Conservation (phyloP, 305 asterid species). For the Fraxinus dipetala region DNA sequence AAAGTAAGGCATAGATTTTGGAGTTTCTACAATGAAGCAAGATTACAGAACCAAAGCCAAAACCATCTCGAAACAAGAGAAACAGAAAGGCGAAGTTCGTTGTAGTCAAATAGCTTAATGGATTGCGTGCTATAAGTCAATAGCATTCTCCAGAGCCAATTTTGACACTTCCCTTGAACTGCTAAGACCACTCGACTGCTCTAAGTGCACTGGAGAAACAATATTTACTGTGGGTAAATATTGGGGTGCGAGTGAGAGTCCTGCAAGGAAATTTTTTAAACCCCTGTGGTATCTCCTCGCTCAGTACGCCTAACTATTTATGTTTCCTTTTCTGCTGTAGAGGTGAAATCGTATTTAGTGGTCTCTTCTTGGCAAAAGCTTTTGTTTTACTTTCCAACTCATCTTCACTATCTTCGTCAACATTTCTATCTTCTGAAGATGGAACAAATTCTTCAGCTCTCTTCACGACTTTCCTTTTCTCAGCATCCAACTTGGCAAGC, state of each 20-base stretch:
- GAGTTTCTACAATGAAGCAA: neutral
- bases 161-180: neutral
- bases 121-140: neutral
- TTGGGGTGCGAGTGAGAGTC: neutral
- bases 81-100: neutral
- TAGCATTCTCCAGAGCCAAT: neutral
- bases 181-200: neutral
- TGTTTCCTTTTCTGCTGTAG: conserved; percentile 38
- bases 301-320: conserved; percentile 23
- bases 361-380: conserved; percentile 68
- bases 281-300: neutral
- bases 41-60: neutral
- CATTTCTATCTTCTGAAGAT: conserved; percentile 34
- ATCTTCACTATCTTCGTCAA: conserved; percentile 51
- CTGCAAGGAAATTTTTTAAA: neutral
- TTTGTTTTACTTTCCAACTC: conserved; percentile 61
- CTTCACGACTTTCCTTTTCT: conserved; percentile 37
- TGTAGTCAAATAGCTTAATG: neutral
- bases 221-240: neutral
- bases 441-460: conserved; percentile 35
- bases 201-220: neutral
- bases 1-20: neutral
- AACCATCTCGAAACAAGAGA: neutral
- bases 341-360: conserved; percentile 23
- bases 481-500: conserved; percentile 47